Evolutionary conservation across 164 flowering plant genomes (phyloP).

Genomic region (Tinospora cordifolia): DNA sequence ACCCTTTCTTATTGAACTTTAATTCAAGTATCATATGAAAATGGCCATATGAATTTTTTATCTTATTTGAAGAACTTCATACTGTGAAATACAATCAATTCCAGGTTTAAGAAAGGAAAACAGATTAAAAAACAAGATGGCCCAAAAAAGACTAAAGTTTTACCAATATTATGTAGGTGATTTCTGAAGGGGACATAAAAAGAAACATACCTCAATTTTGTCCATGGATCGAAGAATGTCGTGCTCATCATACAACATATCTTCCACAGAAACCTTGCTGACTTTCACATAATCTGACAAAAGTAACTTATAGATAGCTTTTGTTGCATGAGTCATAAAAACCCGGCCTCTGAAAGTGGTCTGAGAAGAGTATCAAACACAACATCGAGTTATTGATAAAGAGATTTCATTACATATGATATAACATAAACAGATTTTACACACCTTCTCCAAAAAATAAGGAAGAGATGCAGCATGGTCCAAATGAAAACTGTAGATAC

Average conservation of each 20-base stretch:
- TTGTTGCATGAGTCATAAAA: conserved; percentile 52
- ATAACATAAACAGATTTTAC: conserved; percentile 3
- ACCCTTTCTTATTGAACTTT: too few relatives aligned
- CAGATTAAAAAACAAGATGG: too few relatives aligned
- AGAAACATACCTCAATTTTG: conserved; percentile 62
- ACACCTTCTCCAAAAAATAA: conserved; percentile 88
- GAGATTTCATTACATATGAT: not conserved
- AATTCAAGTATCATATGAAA: too few relatives aligned
- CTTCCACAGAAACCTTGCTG: conserved; percentile 80
- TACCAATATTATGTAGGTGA: too few relatives aligned
- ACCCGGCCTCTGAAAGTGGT: conserved; percentile 93
- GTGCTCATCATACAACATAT: conserved; percentile 42
- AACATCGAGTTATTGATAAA: conserved; percentile 2
- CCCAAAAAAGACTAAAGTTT: not conserved
- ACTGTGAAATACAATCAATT: not conserved
- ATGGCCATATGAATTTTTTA: too few relatives aligned
- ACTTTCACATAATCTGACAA: conserved; percentile 37
- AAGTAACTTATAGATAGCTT: conserved; percentile 74
- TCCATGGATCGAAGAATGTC: conserved; percentile 92
- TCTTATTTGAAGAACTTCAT: not conserved
- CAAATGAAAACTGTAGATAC: conserved; percentile 81
- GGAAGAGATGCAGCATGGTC: conserved; percentile 99
- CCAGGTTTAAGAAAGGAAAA: not conserved
- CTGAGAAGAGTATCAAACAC: conserved; percentile 28
- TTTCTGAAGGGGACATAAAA: not conserved